phyloP scores from a whole-genome alignment of 352 stramenopile genomes.

The Peronosclerospora sorghi region DNA sequence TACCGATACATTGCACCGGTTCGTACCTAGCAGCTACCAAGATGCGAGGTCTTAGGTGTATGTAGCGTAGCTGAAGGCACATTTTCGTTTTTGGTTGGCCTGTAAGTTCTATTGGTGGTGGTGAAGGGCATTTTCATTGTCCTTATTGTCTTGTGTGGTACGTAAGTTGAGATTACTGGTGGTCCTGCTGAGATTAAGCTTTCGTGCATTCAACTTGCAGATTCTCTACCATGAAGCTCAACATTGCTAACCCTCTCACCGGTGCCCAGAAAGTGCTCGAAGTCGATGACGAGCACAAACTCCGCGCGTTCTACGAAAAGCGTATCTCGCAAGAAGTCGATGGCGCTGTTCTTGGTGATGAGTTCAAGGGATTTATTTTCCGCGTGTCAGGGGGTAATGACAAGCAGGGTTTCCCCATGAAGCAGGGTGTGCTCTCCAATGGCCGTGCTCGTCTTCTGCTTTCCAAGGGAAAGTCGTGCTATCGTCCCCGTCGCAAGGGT shows the following conservation, averaged over 20 bases:
- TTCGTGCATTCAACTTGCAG: conserved; percentile 6
- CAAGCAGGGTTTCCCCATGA: conserved; percentile 99
- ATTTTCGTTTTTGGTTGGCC: conserved; percentile 23
- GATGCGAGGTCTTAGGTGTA: conserved; percentile 11
- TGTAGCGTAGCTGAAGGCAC: conserved; percentile 10
- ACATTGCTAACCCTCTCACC: conserved; percentile 98
- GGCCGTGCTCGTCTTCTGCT: conserved; percentile 97
- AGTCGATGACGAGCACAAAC: conserved; percentile 99
- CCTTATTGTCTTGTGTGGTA: conserved; percentile 74
- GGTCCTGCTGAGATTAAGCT: not conserved
- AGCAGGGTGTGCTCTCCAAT: conserved; percentile 99
- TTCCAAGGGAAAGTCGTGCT: conserved; percentile 96
- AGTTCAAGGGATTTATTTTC: conserved; percentile 99
- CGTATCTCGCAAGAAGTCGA: conserved; percentile 99
- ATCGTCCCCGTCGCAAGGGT: conserved; percentile 88
- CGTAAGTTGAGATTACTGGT: conserved; percentile 9
- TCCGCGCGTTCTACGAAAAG: conserved; percentile 98
- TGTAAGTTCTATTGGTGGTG: conserved; percentile 25
- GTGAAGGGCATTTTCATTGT: conserved; percentile 32
- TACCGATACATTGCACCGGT: no score
- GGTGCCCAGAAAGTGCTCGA: conserved; percentile 99
- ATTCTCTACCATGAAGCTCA: conserved; percentile 93
- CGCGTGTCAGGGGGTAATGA: conserved; percentile 99
- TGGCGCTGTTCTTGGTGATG: conserved; percentile 95
- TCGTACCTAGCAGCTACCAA: conserved; percentile 8